Conservation (phyloP, 805 yeast species). For the Candida gorgasii region DNA sequence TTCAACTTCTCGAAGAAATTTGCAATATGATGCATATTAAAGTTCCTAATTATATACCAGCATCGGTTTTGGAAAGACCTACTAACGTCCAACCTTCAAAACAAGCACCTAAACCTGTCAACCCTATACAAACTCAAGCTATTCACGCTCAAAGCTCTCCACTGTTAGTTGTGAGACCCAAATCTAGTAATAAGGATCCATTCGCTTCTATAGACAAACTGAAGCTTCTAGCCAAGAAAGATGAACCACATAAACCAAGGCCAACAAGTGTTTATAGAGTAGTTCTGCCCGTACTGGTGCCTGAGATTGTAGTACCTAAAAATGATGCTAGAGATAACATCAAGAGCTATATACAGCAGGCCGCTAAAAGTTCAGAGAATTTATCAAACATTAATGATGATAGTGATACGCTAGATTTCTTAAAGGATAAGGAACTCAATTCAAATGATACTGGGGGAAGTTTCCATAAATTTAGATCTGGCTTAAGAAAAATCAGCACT, state of each 20-base stretch:
- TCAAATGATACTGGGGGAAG: constrained; percentile 41
- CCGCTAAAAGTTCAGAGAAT: constrained; percentile 27
- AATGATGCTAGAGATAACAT: constrained; percentile 22
- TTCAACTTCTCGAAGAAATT: constrained; percentile 68
- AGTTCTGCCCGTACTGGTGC: constrained; percentile 10
- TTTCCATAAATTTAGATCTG: constrained; percentile 31
- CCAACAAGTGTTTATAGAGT: constrained; percentile 13
- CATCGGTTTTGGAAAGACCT: constrained; percentile 28
- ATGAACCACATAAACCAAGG: neutral
- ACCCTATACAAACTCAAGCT: neutral
- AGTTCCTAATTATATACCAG: constrained; percentile 45
- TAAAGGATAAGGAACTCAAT: constrained; percentile 29
- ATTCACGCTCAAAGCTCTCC: constrained; percentile 12
- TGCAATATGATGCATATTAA: constrained; percentile 55
- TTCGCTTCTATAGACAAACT: constrained; percentile 45
- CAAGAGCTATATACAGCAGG: constrained; percentile 36
- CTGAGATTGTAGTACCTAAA: neutral
- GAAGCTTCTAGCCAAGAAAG: constrained; percentile 21
- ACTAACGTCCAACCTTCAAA: neutral
- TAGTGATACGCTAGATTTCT: constrained; percentile 37
- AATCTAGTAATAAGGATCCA: constrained; percentile 30
- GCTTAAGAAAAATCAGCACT: constrained; percentile 41
- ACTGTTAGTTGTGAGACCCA: constrained; percentile 6
- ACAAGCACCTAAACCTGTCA: neutral
- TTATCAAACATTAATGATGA: constrained; percentile 22